phyloP scores from a whole-genome alignment of 257 asterid species.

The Galeopsis tetrahit region DNA sequence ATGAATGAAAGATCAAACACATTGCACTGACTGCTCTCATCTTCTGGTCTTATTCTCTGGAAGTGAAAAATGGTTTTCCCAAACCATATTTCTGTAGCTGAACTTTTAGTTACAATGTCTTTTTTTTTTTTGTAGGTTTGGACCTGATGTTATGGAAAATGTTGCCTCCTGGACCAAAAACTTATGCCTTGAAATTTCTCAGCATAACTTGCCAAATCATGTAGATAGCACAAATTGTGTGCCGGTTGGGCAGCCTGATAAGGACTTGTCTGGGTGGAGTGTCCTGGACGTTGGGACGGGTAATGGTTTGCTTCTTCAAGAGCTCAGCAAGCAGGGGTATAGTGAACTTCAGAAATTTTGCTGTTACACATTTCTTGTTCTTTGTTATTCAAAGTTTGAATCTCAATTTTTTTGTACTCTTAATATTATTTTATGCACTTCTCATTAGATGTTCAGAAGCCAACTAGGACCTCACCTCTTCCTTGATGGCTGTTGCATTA shows the following conservation, averaged over 20 bases:
- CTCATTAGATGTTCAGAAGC: constrained; percentile 3
- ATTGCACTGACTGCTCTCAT: constrained; percentile 14
- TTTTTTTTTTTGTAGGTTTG: constrained; percentile 67
- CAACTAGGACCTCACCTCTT: neutral
- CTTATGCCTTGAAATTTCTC: constrained; percentile 74
- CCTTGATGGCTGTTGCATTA: constrained; percentile 22
- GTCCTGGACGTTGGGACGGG: constrained; percentile 99
- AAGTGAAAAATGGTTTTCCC: constrained; percentile 1
- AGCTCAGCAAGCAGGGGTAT: constrained; percentile 94
- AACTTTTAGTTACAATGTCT: constrained; percentile 9
- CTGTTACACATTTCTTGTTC: constrained; percentile 1
- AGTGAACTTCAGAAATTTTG: constrained; percentile 41
- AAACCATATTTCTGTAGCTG: constrained; percentile 21
- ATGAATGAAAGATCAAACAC: constrained; percentile 23
- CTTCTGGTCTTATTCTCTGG: constrained; percentile 23
- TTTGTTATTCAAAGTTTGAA: constrained; percentile 3
- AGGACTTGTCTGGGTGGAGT: constrained; percentile 74
- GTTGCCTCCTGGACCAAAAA: constrained; percentile 87
- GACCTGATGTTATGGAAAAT: constrained; percentile 91
- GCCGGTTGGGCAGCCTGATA: constrained; percentile 58
- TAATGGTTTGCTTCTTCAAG: constrained; percentile 95
- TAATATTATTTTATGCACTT: neutral
- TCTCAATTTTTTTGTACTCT: neutral
- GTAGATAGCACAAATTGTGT: constrained; percentile 49
- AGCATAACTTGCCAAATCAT: constrained; percentile 67